phyloP scores from a whole-genome alignment of 2,329 filamentous ascomycete genomes.

The Arthrobotrys sinensis region DNA sequence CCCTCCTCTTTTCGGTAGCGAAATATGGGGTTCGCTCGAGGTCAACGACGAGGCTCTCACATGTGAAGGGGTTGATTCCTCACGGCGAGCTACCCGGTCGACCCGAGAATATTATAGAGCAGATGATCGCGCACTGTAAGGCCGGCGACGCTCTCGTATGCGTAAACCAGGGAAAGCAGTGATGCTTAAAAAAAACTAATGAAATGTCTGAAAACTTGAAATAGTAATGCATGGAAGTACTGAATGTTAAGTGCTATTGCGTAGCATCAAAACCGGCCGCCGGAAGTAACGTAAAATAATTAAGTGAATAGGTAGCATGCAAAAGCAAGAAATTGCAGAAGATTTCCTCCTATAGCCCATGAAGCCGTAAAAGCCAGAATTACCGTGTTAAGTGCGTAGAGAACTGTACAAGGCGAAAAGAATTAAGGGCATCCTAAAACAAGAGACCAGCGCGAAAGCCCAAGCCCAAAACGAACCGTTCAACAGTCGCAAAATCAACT shows the following conservation, averaged over 20 bases:
- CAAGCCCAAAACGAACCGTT: constrained; percentile 28
- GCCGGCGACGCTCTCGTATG: constrained; percentile 54
- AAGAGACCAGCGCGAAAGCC: constrained; percentile 19
- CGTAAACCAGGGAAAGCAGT: constrained; percentile 30
- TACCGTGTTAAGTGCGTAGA: constrained; percentile 18
- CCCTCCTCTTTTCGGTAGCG: not conserved
- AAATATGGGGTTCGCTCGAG: constrained; percentile 11
- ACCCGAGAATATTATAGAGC: constrained; percentile 49
- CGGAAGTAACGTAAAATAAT: constrained; percentile 12
- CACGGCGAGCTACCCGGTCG: constrained; percentile 6
- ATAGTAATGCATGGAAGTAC: constrained; percentile 26
- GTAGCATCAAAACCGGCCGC: constrained; percentile 14
- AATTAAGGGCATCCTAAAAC: constrained; percentile 32
- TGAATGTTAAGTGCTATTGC: constrained; percentile 14
- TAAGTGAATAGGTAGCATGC: constrained; percentile 32
- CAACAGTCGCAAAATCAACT: constrained; percentile 15
- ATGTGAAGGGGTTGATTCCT: constrained; percentile 29
- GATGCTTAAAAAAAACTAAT: constrained; percentile 6
- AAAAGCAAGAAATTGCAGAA: constrained; percentile 38
- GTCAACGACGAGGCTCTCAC: constrained; percentile 12
- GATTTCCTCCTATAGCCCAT: constrained; percentile 50
- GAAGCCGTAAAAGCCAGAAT: constrained; percentile 41
- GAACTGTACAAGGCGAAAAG: constrained; percentile 37
- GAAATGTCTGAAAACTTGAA: constrained; percentile 16
- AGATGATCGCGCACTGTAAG: constrained; percentile 52